Evolutionary conservation across 768 basidiomycete species (phyloP).

Genomic region (Galerina sulciceps): DNA sequence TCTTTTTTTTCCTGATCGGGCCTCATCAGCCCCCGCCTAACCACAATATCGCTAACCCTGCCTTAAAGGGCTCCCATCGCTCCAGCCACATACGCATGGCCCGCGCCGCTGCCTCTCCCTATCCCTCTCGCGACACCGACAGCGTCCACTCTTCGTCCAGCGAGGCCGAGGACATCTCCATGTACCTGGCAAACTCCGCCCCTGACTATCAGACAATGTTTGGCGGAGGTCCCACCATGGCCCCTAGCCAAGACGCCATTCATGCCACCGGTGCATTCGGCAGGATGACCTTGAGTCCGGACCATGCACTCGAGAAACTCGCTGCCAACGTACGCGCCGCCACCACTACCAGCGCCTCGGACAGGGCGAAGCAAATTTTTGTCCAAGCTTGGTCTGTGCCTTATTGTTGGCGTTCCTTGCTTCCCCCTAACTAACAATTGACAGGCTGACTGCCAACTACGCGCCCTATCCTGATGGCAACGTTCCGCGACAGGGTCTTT

Average conservation of each 20-base stretch:
- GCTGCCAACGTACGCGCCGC: slow-evolving; percentile 87
- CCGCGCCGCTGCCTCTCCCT: slow-evolving; percentile 81
- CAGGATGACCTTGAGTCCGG: slow-evolving; percentile 74
- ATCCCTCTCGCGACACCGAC: slow-evolving; percentile 78
- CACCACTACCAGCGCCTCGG: slow-evolving; percentile 89
- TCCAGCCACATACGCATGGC: slow-evolving; percentile 75
- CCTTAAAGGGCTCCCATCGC: slow-evolving; percentile 78
- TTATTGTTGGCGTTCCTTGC: slow-evolving; percentile 15
- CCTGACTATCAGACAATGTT: slow-evolving; percentile 76
- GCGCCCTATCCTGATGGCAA: slow-evolving; percentile 92
- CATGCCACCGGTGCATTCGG: slow-evolving; percentile 78
- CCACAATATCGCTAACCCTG: slow-evolving; percentile 73
- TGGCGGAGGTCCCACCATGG: slow-evolving; percentile 48
- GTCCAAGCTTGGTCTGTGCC: slow-evolving; percentile 84
- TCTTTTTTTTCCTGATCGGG: slow-evolving; percentile 24
- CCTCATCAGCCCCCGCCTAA: slow-evolving; percentile 71
- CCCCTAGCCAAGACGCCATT: slow-evolving; percentile 55
- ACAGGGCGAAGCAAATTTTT: slow-evolving; percentile 90
- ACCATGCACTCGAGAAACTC: slow-evolving; percentile 83
- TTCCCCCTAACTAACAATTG: slow-evolving; percentile 14
- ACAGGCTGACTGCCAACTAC: slow-evolving; percentile 87
- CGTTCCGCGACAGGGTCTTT: slow-evolving; percentile 91
- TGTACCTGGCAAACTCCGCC: slow-evolving; percentile 63
- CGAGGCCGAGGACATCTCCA: slow-evolving; percentile 86
- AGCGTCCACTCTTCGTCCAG: slow-evolving; percentile 86